phyloP scores from a whole-genome alignment of 2,329 filamentous ascomycete species.

The Penicillium nordicum region DNA sequence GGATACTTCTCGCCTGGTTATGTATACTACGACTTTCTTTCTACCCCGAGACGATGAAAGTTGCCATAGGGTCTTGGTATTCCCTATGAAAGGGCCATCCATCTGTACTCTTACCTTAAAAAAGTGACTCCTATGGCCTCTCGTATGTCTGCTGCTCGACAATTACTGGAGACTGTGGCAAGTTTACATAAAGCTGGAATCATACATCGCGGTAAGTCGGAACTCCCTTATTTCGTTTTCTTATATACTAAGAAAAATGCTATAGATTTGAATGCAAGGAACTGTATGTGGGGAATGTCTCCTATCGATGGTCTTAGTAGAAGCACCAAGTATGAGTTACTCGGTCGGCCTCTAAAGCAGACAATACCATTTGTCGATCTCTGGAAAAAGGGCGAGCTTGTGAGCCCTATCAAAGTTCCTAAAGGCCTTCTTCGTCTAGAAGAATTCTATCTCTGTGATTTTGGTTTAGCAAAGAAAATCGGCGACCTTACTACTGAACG shows the following conservation, averaged over 20 bases:
- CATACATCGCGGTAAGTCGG: slow-evolving; percentile 26
- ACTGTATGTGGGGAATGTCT: slow-evolving; percentile 30
- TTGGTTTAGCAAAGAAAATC: slow-evolving; percentile 26
- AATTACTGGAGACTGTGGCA: slow-evolving; percentile 26
- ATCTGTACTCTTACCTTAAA: slow-evolving; percentile 8
- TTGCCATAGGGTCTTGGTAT: slow-evolving; percentile 23
- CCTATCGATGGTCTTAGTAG: slow-evolving; percentile 22
- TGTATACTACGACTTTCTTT: slow-evolving; percentile 19
- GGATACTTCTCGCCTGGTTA: slow-evolving; percentile 21
- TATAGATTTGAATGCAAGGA: slow-evolving; percentile 27
- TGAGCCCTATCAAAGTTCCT: slow-evolving; percentile 20
- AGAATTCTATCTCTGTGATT: slow-evolving; percentile 31
- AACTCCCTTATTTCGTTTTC: neutral
- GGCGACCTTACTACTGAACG: slow-evolving; percentile 9
- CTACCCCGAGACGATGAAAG: slow-evolving; percentile 11
- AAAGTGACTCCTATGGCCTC: slow-evolving; percentile 16
- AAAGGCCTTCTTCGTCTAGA: slow-evolving; percentile 19
- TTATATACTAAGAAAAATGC: slow-evolving; percentile 11
- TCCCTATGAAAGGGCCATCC: slow-evolving; percentile 23
- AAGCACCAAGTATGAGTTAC: slow-evolving; percentile 25
- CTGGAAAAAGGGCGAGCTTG: slow-evolving; percentile 27
- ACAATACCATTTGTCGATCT: slow-evolving; percentile 23
- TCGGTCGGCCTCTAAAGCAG: slow-evolving; percentile 26
- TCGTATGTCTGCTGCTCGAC: slow-evolving; percentile 28
- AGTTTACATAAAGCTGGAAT: slow-evolving; percentile 28